These are phyloP conservation scores for Betula pendula DNA, from an alignment of 306 rosid genomes.

Conservation along the genomic window DNA sequence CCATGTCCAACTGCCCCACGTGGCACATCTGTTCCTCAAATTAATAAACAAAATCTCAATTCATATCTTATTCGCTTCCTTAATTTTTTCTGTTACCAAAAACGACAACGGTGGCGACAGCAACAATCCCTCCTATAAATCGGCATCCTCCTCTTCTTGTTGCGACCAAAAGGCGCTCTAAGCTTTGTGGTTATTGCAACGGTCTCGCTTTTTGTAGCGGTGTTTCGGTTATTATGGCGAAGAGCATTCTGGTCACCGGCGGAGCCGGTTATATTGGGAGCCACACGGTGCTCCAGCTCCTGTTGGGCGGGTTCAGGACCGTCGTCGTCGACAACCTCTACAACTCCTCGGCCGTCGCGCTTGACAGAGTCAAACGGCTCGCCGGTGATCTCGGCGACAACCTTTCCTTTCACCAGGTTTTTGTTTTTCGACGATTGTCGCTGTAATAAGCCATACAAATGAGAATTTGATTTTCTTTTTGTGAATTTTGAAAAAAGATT, in stretches of 20 bases:
- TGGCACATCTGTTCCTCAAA: background rate
- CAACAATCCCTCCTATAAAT: slow-evolving; percentile 38
- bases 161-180: background rate
- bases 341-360: slow-evolving; percentile 66
- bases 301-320: slow-evolving; percentile 68
- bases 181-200: background rate
- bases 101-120: background rate
- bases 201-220: background rate
- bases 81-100: background rate
- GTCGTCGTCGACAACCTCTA: slow-evolving; percentile 87
- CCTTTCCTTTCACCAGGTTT: slow-evolving; percentile 81
- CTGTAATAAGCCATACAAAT: background rate
- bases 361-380: slow-evolving; percentile 68
- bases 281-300: slow-evolving; percentile 90
- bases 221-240: slow-evolving; percentile 37
- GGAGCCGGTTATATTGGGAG: slow-evolving; percentile 96
- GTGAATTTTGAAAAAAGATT: background rate
- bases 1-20: background rate
- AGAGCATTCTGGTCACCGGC: slow-evolving; percentile 76
- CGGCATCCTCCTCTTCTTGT: slow-evolving; percentile 7
- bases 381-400: slow-evolving; percentile 72
- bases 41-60: background rate
- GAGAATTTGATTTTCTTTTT: background rate
- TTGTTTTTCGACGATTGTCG: background rate
- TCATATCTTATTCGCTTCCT: background rate